Percentiles rank a stretch among this genome's conserved stretches.
Conservation (phyloP, 2,329 filamentous ascomycete genomes). For the Xylaria sp. region DNA sequence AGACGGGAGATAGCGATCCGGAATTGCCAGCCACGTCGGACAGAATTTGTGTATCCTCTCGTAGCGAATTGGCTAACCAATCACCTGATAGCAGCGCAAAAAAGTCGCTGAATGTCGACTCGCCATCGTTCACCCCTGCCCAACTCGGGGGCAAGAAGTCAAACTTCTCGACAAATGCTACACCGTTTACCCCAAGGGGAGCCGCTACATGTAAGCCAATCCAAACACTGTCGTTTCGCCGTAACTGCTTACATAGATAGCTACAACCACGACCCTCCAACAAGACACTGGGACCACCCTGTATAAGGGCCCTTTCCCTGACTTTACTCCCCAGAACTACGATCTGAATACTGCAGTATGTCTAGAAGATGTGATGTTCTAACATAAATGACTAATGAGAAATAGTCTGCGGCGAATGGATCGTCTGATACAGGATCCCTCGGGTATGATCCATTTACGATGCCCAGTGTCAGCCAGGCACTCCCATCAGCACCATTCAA, state of each 20-base stretch:
- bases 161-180: slow-evolving; percentile 85
- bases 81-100: slow-evolving; percentile 51
- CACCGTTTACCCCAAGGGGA: slow-evolving; percentile 78
- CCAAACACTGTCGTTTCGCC: not conserved
- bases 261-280: slow-evolving; percentile 43
- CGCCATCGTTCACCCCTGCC: slow-evolving; percentile 87
- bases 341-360: slow-evolving; percentile 54
- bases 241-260: slow-evolving; percentile 26
- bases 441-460: slow-evolving; percentile 66
- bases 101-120: slow-evolving; percentile 91
- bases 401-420: slow-evolving; percentile 33
- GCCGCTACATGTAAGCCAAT: slow-evolving; percentile 34
- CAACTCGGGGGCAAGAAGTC: slow-evolving; percentile 64
- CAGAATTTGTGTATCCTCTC: slow-evolving; percentile 1
- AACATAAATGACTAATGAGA: slow-evolving; percentile 19
- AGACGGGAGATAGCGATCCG: not conserved
- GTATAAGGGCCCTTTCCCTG: slow-evolving; percentile 60
- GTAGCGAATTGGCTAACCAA: slow-evolving; percentile 29
- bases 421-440: slow-evolving; percentile 37
- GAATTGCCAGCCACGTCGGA: slow-evolving; percentile 3
- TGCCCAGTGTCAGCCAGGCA: slow-evolving; percentile 57
- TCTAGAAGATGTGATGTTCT: not conserved
- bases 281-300: slow-evolving; percentile 47
- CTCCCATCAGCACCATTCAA: slow-evolving; percentile 61
- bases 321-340: slow-evolving; percentile 62